Evolutionary conservation across 148 eudicot genomes (phyloP).

Genomic region (Chenopodium berlandieri): DNA sequence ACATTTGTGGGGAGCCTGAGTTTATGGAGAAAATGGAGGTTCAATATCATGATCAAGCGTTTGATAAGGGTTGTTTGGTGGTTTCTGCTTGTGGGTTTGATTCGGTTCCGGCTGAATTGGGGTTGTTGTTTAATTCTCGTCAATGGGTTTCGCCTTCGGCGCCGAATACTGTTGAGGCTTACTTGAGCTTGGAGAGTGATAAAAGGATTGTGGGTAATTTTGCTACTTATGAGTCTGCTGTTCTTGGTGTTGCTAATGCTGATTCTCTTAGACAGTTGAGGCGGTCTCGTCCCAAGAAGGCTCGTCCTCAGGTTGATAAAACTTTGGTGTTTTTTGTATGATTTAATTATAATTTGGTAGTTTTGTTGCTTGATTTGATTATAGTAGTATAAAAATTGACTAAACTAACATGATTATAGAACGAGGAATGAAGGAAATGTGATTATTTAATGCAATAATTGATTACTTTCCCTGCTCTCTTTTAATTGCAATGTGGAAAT

Average conservation of each 20-base stretch:
- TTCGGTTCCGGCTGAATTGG: slow-evolving; percentile 83
- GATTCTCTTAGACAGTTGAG: slow-evolving; percentile 47
- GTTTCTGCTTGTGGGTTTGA: slow-evolving; percentile 91
- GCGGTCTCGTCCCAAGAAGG: slow-evolving; percentile 50
- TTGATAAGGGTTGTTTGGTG: slow-evolving; percentile 59
- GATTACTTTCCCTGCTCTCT: neutral
- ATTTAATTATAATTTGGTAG: neutral
- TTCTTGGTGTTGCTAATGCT: slow-evolving; percentile 80
- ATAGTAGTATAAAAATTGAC: too few relatives aligned
- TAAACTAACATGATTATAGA: too few relatives aligned
- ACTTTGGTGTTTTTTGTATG: neutral
- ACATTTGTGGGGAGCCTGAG: slow-evolving; percentile 87
- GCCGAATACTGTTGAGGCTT: slow-evolving; percentile 59
- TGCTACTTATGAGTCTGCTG: slow-evolving; percentile 80
- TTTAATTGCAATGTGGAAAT: neutral
- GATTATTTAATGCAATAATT: neutral
- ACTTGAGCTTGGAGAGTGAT: slow-evolving; percentile 70
- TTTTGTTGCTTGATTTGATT: too few relatives aligned
- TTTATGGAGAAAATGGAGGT: slow-evolving; percentile 83
- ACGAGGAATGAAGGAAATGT: too few relatives aligned
- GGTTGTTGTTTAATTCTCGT: slow-evolving; percentile 52
- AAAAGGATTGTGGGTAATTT: slow-evolving; percentile 68
- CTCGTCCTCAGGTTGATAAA: slow-evolving; percentile 54
- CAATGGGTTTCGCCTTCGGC: slow-evolving; percentile 48
- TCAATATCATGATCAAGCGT: slow-evolving; percentile 41